Base-by-base conservation (phyloP, 805 yeast species). In the Wickerhamiella occidentalis region DNA sequence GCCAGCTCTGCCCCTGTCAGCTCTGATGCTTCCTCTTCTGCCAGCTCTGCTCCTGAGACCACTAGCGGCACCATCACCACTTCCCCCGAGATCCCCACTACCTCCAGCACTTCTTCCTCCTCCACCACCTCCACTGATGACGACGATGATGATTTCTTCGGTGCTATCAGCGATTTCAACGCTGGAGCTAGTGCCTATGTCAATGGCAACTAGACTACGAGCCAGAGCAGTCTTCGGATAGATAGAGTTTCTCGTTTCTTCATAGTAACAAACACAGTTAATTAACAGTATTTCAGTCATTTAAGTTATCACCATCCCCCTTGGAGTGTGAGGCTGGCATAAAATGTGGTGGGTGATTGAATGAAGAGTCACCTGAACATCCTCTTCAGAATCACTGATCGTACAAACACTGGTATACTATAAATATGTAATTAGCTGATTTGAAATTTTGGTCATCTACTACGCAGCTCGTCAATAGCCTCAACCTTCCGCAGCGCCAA, bases 401-500 rank as follows among this genome's bases (percentile, higher is more conserved):
- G n/a, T n/a, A n/a, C n/a, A n/a, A n/a, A n/a, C n/a, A n/a, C n/a
- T n/a, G n/a, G n/a, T n/a, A n/a, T n/a, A n/a, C n/a, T n/a, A 33
- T 33, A 33, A 33, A 33, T 33, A 33, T 33, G 15, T 33, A 33
- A 9, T 8, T 8, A 30, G 35, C 13, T 30, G n/a, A n/a, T n/a
- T n/a, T n/a, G n/a, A n/a, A n/a, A n/a, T 12, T 29, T 12, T 12
- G 35, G 7, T 23, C 26, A 82, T 65, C 38, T n/a, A 5, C 11
- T n/a, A 33, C 38, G 38, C 9, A 33, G 19, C 40, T 85, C 84
- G 64, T 80, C 72, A n/a, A 83, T 85, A 29, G 80, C 78, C 54
- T 90, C 96, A 49, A 92, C 87, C 68, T 85, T 90, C 52, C 72
- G 74, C 58, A 88, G 63, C 0, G 96, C 98, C 45, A 83, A 67